These are phyloP conservation scores for Hypoxylon sp. DNA, from an alignment of 2,329 filamentous ascomycete species.

Conservation along the genomic window DNA sequence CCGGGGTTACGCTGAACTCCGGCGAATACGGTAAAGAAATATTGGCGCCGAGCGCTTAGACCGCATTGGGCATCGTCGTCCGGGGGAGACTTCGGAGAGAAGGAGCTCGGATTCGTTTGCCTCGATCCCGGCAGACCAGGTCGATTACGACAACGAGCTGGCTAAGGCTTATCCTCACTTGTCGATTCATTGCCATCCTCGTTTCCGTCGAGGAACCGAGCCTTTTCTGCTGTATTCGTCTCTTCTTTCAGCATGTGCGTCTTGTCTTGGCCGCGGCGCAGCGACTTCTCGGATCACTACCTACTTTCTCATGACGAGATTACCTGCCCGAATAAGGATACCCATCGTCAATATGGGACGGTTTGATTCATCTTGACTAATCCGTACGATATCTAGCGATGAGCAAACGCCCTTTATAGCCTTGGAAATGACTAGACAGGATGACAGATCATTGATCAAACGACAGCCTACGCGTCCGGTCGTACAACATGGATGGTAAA, in stretches of 20 bases:
- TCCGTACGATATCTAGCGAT: too few relatives aligned
- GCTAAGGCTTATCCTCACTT: too few relatives aligned
- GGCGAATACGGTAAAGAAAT: constrained; percentile 6
- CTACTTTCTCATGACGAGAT: constrained; percentile 8
- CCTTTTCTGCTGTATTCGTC: too few relatives aligned
- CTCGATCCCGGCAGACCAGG: constrained; percentile 1
- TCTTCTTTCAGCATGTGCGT: too few relatives aligned
- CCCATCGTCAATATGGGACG: constrained; percentile 7
- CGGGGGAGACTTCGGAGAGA: background rate
- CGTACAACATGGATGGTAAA: background rate
- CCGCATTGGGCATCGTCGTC: background rate
- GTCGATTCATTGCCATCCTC: background rate
- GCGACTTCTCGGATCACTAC: too few relatives aligned
- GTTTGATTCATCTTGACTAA: too few relatives aligned
- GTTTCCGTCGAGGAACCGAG: background rate
- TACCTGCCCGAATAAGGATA: background rate
- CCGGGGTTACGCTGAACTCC: background rate
- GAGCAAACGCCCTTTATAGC: too few relatives aligned
- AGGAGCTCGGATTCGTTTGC: background rate
- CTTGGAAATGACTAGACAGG: background rate
- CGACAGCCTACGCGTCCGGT: background rate
- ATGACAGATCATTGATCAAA: background rate
- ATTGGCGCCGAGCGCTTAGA: background rate
- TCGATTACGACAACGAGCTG: constrained; percentile 2
- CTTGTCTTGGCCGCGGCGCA: too few relatives aligned